Percentiles rank a stretch among this genome's conserved stretches.
Conservation (phyloP, 169 alveolate genomes). For the Theileria equi region DNA sequence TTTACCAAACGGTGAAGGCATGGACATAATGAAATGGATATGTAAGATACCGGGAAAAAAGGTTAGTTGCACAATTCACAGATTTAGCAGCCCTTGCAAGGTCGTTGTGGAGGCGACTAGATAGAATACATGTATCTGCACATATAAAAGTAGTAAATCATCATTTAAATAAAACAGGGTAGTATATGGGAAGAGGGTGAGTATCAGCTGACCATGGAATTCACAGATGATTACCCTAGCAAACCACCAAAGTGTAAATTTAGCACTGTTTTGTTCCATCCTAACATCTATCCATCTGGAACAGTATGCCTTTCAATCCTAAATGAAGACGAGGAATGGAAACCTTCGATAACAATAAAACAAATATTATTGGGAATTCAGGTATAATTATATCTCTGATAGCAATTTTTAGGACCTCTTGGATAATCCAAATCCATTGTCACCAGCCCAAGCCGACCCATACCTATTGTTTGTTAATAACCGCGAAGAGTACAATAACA, state of each 20-base stretch:
- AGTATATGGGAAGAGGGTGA: constrained; percentile 97
- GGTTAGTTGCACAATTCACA: constrained; percentile 64
- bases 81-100: not conserved
- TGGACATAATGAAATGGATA: constrained; percentile 92
- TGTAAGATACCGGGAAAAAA: constrained; percentile 95
- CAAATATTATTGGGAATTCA: constrained; percentile 96
- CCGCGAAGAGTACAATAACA: constrained; percentile 84
- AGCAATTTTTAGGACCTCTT: constrained; percentile 84
- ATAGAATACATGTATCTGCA: too few species aligned
- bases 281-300: constrained; percentile 97
- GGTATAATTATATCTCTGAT: constrained; percentile 46
- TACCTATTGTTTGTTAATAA: constrained; percentile 88
- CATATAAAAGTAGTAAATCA: not conserved
- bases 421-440: constrained; percentile 93
- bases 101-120: not conserved
- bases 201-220: constrained; percentile 94
- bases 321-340: constrained; percentile 99
- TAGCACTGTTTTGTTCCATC: constrained; percentile 95
- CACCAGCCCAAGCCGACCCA: constrained; percentile 98
- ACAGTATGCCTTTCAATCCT: constrained; percentile 97
- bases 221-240: constrained; percentile 98
- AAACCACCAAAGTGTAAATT: constrained; percentile 99
- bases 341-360: constrained; percentile 97
- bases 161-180: constrained; percentile 53
- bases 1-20: constrained; percentile 88